Evolutionary conservation across 164 flowering plant species (phyloP), one percentile per base, ranked within the genome.

Genomic region (Umbilicus rupestris): DNA sequence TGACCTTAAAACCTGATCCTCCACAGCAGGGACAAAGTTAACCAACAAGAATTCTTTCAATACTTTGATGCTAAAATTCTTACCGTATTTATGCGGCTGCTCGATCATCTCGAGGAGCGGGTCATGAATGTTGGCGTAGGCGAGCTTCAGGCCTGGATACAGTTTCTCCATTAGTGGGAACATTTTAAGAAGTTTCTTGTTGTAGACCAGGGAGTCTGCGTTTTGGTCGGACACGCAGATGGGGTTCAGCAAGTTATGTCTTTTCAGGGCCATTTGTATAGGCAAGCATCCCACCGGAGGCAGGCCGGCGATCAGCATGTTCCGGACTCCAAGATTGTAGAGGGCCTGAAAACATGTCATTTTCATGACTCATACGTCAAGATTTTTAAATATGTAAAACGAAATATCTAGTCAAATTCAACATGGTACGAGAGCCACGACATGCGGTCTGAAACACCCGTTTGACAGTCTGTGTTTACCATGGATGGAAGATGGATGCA

Each of bases 201-300:
- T 86, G 41, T 81, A 88, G 12, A 69, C 0, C n/a, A 29, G 66
- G 49, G 87, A 70, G 68, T 80, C 89, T 28, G 55, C 10, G 66
- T 85, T 83, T 67, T 80, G 67, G 5, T 78, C 62, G 17, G 81
- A 73, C 35, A 80, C 4, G 52, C 87, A 85, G 0, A 0, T 41
- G 26, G 70, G 58, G 20, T 46, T 6, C 45, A 37, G 49, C 12
- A 59, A 63, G 20, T 39, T 26, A 2, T 10, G 59, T 28, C 59
- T 24, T 24, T 55, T 73, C 10, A 70, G 31, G 1, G 77, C 73
- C 55, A 71, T 75, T 68, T 78, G 82, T 46, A 78, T 16, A 0
- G 86, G 87, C 4, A 75, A 29, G 57, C 86, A 85, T 1, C 87
- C 88, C 1, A 83, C 64, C 6, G 88, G 88, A 69, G 83, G 78